Conservation (phyloP, 345 rosid genomes). For the Atalantia buxifolia region DNA sequence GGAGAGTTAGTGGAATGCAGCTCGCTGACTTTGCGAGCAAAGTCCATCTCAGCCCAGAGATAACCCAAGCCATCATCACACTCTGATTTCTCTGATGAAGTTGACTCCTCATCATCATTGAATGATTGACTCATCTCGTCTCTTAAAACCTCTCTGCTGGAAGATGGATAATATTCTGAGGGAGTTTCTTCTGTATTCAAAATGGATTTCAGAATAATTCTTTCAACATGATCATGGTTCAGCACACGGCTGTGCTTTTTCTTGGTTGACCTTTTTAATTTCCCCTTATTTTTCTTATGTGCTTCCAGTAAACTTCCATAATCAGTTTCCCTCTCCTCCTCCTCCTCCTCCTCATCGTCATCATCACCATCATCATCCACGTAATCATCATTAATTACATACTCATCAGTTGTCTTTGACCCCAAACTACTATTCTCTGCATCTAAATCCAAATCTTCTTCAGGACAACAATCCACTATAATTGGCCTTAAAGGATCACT, state of each 20-base stretch:
- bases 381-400: not conserved
- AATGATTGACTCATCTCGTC: not conserved
- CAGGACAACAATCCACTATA: not conserved
- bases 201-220: constrained; percentile 27
- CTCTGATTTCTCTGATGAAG: constrained; percentile 39
- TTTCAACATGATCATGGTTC: constrained; percentile 12
- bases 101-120: constrained; percentile 24
- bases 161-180: not conserved
- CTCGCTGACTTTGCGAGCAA: constrained; percentile 27
- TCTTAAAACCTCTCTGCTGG: not conserved
- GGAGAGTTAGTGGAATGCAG: constrained; percentile 16
- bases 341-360: not conserved
- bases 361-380: not conserved
- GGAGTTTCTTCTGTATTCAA: constrained; percentile 10
- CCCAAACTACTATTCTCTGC: not conserved
- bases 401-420: not conserved
- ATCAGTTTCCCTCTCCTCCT: not conserved
- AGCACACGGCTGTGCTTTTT: not conserved
- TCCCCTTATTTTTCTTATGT: not conserved
- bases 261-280: not conserved
- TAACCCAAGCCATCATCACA: constrained; percentile 39
- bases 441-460: not conserved
- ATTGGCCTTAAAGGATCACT: not conserved
- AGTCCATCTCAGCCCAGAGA: constrained; percentile 59
- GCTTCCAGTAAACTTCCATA: not conserved